These are phyloP conservation scores for Dissophora globulifera DNA, from an alignment of 192 early-diverging fungal species.

Conservation along the genomic window DNA sequence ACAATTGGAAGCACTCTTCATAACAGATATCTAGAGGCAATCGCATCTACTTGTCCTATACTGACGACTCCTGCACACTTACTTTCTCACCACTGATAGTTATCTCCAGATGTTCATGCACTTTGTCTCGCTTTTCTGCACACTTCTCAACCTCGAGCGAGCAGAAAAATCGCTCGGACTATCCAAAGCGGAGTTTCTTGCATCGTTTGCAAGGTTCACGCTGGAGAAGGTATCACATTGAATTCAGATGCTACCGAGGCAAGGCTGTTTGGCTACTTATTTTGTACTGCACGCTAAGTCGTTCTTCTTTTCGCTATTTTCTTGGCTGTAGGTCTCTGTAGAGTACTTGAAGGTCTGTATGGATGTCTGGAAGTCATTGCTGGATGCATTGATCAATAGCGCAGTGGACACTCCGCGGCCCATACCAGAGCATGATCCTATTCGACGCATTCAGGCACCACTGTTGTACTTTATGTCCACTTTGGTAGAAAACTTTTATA, in stretches of 20 bases:
- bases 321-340: slow-evolving; percentile 45
- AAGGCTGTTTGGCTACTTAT: too few relatives aligned
- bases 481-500: slow-evolving; percentile 49
- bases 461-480: slow-evolving; percentile 38
- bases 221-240: slow-evolving; percentile 34
- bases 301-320: too few relatives aligned
- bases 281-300: too few relatives aligned
- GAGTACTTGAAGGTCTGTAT: slow-evolving; percentile 47
- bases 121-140: slow-evolving; percentile 47
- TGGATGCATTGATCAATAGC: slow-evolving; percentile 24
- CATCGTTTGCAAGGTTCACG: slow-evolving; percentile 45
- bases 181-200: slow-evolving; percentile 36
- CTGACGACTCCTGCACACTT: too few relatives aligned
- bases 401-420: slow-evolving; percentile 35
- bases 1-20: neutral
- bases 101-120: slow-evolving; percentile 54
- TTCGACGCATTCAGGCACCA: slow-evolving; percentile 39
- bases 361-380: slow-evolving; percentile 39
- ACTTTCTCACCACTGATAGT: slow-evolving; percentile 5
- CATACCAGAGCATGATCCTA: slow-evolving; percentile 19
- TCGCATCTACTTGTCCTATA: neutral
- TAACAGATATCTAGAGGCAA: neutral
- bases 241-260: neutral
- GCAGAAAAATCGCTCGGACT: slow-evolving; percentile 38
- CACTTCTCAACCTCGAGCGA: slow-evolving; percentile 36